Evolutionary conservation across 2,329 filamentous ascomycete genomes (phyloP), one percentile per base, ranked within the genome.

Genomic region (Orbilia blumenaviensis): DNA sequence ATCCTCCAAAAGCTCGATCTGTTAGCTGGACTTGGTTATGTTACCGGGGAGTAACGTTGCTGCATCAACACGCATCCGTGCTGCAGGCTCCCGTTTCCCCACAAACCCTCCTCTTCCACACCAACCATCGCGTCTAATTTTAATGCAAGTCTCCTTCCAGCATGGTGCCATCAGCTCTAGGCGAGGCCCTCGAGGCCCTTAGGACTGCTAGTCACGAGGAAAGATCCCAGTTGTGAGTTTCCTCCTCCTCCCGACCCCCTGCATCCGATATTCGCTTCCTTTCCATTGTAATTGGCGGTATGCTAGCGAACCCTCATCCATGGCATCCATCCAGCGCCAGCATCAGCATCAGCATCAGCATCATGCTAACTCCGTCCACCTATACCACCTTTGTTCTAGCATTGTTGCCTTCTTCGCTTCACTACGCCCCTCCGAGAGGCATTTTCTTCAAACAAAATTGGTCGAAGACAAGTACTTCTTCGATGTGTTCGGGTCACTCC

Each of bases 401-500:
- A 25, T 76, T 42, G n/a, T 42, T 8, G 29, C 4, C 0, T 29
- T 75, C 7, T 68, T 68, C 16, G 16, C 52, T 16, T 54, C 56
- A 8, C 32, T 76, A 7, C 56, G 25, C 4, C 64, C 64, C 8
- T 69, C 72, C 6, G 72, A 69, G 60, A 69, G 61, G n/a, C 27
- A 76, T 52, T 21, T 32, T 21, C 12, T 76, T 12, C 58, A 66
- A 18, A n/a, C 29, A 14, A 50, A 18, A 16, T 48, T 76, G 6
- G n/a, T 50, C 7, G 0, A 60, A 10, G 25, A 60, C 12, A 66
- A n/a, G 9, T 67, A 56, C 18, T 64, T 16, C 23, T 66, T 76
- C 18, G 72, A 76, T 21, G 52, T 76, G 6, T 69, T 76, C 18
- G 64, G 56, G 18, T 61, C 50, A 4, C 34, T 76, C 7, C 72